Base-by-base conservation (phyloP, 1,284 basidiomycete genomes). In the Schizophyllum commune region DNA sequence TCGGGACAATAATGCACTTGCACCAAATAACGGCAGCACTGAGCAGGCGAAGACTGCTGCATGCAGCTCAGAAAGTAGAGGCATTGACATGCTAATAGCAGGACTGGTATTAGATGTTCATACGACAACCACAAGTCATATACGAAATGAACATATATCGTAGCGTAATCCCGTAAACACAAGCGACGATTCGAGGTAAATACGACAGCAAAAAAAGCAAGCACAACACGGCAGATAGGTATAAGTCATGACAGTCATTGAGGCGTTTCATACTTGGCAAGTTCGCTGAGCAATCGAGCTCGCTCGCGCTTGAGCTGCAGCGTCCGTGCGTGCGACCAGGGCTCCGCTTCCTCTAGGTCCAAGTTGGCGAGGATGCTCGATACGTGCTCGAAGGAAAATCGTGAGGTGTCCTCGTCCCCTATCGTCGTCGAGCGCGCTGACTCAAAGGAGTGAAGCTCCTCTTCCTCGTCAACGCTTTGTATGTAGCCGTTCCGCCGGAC, bases 401-500 rank as follows among this genome's bases (percentile, higher is more conserved):
- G 53, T 19, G 53, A 55, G 3, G 53, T 27, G 53, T 55, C 53
- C 27, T 21, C 20, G 11, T 27, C 27, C 39, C 13, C 39, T 47
- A 47, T 17, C 5, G 27, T 20, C 13, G 53, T 15, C 27, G 53
- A 20, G 11, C 53, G 53, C 20, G 53, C 19, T 1, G 19, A 11
- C 9, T 82, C 79, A 64, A 83, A 85, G 0, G 74, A 76, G 19
- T 75, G 69, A 9, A 85, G 64, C 65, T 86, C 83, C 8, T 70
- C 67, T 3, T 78, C 75, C 62, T 80, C 73, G 64, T 86, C 81
- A 8, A 82, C 81, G 5, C 72, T 70, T 27, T 77, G 72, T 55
- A 88, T 85, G 70, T 75, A 82, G 0, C 84, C 86, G 1, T 73
- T 68, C 61, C 80, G 77, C 19, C 83, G 80, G 17, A 85, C 75